Evolutionary conservation across 768 basidiomycete genomes (phyloP).

Genomic region (Brasilioporus rufonigricans): DNA sequence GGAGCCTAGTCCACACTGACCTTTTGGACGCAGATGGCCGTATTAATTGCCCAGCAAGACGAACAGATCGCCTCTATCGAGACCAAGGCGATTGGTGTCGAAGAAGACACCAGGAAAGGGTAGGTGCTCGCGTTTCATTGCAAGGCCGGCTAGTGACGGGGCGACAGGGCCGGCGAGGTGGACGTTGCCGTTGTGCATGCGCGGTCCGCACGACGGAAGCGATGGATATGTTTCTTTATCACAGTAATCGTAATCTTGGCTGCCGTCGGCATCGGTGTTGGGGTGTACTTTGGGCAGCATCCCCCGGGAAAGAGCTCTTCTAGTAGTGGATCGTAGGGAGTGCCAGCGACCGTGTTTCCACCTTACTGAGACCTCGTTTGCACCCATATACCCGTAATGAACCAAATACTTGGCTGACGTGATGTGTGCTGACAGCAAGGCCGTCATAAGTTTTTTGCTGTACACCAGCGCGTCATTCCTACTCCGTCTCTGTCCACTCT

Average conservation of each 20-base stretch:
- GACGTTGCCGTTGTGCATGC: slow-evolving; percentile 68
- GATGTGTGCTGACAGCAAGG: slow-evolving; percentile 6
- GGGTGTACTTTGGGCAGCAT: slow-evolving; percentile 26
- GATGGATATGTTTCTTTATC: slow-evolving; percentile 83
- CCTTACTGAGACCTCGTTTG: no score
- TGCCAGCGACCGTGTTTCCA: background rate
- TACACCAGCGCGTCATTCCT: slow-evolving; percentile 19
- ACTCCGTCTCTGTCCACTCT: background rate
- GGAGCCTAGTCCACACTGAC: background rate
- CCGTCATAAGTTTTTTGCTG: slow-evolving; percentile 9
- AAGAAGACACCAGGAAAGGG: slow-evolving; percentile 70
- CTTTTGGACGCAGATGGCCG: slow-evolving; percentile 57
- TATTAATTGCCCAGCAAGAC: slow-evolving; percentile 77
- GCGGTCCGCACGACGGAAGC: slow-evolving; percentile 68
- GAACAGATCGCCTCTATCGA: slow-evolving; percentile 67
- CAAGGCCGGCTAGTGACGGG: background rate
- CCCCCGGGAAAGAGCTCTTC: background rate
- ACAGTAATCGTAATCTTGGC: slow-evolving; percentile 58
- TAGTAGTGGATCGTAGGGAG: background rate
- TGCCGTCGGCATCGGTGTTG: slow-evolving; percentile 28
- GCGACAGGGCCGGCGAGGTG: slow-evolving; percentile 56
- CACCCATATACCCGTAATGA: background rate
- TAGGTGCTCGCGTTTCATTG: slow-evolving; percentile 33
- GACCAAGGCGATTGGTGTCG: slow-evolving; percentile 56
- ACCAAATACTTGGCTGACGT: slow-evolving; percentile 22